Base-by-base conservation (phyloP, 2,329 filamentous ascomycete species). In the Neonectria neomacrospora region DNA sequence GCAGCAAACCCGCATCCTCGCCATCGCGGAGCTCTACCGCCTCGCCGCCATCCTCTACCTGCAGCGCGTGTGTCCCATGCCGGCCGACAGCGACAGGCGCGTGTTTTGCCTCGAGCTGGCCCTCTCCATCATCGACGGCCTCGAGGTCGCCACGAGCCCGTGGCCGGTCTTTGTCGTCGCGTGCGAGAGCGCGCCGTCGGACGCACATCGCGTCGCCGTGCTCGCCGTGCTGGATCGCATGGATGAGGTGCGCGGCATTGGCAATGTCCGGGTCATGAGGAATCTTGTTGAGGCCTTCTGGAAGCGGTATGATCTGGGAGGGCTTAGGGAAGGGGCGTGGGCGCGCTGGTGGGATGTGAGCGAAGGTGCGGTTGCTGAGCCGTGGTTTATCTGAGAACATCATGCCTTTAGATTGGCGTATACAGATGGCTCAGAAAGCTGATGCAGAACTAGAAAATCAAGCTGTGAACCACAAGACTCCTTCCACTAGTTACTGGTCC, bases 21-120 rank as follows among this genome's bases (percentile, higher is more conserved):
- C 77, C 41, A 85, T 83, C 3, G 82, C 83, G 10, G 82, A 85
- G 70, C 77, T 85, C n/a, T 85, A 85, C 63, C 80, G 82, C 6
- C 76, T 85, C 20, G 83, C 81, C 1, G 77, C 82, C 1, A 75
- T 81, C 34, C 76, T 85, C 1, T 85, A 84, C 61, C 77, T 82
- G 7, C 76, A 80, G 45, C 76, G 76, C 32, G 70, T 75, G 51
- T 71, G 73, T 54, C 71, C 54, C 30, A 52, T 45, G 12, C 65
- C 57, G 0, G 65, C 59, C 5, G 67, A 73, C 30, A 32, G 16
- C 37, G 61, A 6, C 28, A 74, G 34, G 14, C 39, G 54, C 3
- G 47, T 14, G 4, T 28, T 69, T 2, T 74, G 75, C 50, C 62
- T 81, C 5, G 61, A 77, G n/a, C 72, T 75, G 22, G 79, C 78